Conservation (phyloP, 2,329 filamentous ascomycete genomes). For the Leptographium wingfieldii region DNA sequence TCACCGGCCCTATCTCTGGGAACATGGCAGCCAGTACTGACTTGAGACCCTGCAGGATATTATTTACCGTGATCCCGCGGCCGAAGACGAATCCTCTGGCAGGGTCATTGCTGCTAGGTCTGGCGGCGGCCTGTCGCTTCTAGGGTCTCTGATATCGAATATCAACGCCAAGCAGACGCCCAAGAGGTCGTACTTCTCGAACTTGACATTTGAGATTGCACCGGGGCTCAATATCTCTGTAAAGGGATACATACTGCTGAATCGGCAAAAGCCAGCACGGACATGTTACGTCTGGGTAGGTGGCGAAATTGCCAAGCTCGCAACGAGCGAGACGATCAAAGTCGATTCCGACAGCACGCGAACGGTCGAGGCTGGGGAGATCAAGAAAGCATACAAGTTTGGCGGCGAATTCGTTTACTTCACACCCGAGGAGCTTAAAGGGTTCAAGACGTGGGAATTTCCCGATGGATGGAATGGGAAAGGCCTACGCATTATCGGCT, state of each 20-base stretch:
- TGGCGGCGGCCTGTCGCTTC: conserved; percentile 50
- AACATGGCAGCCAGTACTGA: neutral
- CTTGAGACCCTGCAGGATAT: conserved; percentile 52
- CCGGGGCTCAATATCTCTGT: conserved; percentile 78
- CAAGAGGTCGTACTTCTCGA: conserved; percentile 75
- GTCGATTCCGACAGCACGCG: conserved; percentile 67
- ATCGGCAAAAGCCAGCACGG: conserved; percentile 67
- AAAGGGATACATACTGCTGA: conserved; percentile 83
- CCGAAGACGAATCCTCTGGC: conserved; percentile 51
- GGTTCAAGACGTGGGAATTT: conserved; percentile 44
- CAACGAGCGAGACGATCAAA: conserved; percentile 57
- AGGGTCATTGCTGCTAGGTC: conserved; percentile 48
- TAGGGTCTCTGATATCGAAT: conserved; percentile 70
- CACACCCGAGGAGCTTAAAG: conserved; percentile 67
- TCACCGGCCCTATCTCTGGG: neutral
- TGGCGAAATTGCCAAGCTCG: conserved; percentile 76
- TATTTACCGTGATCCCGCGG: conserved; percentile 65
- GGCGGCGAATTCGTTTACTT: conserved; percentile 85
- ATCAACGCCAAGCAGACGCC: conserved; percentile 84
- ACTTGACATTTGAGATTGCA: conserved; percentile 75
- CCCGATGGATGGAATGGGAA: conserved; percentile 55
- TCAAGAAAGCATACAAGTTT: conserved; percentile 91
- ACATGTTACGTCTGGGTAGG: conserved; percentile 82
- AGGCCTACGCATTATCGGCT: conserved; percentile 79
- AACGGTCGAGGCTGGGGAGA: conserved; percentile 65